Base-by-base conservation (phyloP, 495 filamentous ascomycete species). In the Xylaria flabelliformis region DNA sequence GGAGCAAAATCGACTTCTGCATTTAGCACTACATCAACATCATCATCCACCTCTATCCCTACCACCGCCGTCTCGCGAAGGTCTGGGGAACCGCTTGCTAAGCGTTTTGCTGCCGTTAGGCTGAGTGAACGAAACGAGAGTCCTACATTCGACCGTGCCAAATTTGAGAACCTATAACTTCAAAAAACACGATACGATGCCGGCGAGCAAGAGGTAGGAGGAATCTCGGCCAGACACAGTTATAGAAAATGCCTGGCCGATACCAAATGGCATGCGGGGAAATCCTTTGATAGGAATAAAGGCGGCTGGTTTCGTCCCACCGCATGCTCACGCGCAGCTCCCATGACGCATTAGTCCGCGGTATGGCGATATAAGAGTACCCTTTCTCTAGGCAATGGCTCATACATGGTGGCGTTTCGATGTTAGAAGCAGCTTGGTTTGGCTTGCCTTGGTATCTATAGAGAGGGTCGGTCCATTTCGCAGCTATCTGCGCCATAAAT, bases 101-200 rank as follows among this genome's bases (percentile, higher is more conserved):
- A 98, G 91, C 91, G 93, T 88, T 92, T 98, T 87, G 94, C 95
- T 91, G 92, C 93, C 89, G 90, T 97, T 94, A 97, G 93, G 89
- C 87, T 98, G 89, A 94, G 85, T 76, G 82, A 83, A 64, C 75
- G 79, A 76, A 76, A 75, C 66, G 44, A 21, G 24, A 61, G 29
- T 4, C 74, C 76, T 29, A 32, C 50, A 32, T 78, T 67, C 73
- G 70, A 78, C 29, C 77, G 77, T 53, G 46, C 71, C 56, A 73
- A 71, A 66, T 72, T 67, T 61, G 77, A 78, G 34, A 67, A 78
- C 19, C 9, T 72, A 29, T 79, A 44, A 78, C 15, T n/a, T 62
- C 46, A n/a, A 55, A 55, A 64, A 24, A 19, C 39, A n/a, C 34
- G 32, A 68, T 58, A 34, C 9, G 55, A n/a, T 26, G 8, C 39